A percentile compares a stretch with the other conserved stretches of the same genome.
Conservation (phyloP, 75 land plant genomes). For the Isoetes taiwanensis region DNA sequence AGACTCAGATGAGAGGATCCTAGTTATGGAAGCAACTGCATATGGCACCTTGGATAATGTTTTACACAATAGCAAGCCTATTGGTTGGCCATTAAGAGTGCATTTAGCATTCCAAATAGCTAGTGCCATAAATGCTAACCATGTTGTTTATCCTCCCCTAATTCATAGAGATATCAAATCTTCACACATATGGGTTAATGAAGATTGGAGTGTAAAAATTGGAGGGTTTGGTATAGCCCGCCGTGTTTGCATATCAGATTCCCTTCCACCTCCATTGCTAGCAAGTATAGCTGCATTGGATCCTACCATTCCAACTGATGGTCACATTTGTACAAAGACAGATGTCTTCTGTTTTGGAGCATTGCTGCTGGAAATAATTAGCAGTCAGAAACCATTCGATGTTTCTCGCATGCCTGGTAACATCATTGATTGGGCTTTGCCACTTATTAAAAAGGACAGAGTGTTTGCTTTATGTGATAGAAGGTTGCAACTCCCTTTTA, state of each 20-base stretch:
- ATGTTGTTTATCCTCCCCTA: background rate
- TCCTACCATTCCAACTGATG: background rate
- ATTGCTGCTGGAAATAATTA: conserved; percentile 29
- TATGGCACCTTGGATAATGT: conserved; percentile 1
- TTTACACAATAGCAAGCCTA: background rate
- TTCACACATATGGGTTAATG: conserved; percentile 8
- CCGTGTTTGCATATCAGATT: too few species aligned
- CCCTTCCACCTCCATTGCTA: background rate
- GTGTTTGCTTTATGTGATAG: background rate
- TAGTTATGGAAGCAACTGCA: background rate
- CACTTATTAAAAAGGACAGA: background rate
- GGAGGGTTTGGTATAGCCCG: conserved; percentile 5
- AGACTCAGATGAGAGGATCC: background rate
- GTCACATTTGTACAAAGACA: conserved; percentile 1
- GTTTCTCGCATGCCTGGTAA: background rate
- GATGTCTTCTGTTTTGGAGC: conserved; percentile 41
- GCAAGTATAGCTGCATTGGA: background rate
- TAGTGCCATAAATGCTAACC: background rate
- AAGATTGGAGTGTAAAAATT: conserved; percentile 3
- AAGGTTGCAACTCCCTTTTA: background rate
- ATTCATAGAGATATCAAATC: conserved; percentile 14
- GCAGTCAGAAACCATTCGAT: conserved; percentile 14
- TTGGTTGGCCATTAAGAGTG: background rate
- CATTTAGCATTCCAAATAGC: conserved; percentile 5
- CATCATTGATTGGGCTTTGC: conserved; percentile 1